phyloP scores from a whole-genome alignment of 1,139 yeast genomes.

The Zygoascus hellenicus region DNA sequence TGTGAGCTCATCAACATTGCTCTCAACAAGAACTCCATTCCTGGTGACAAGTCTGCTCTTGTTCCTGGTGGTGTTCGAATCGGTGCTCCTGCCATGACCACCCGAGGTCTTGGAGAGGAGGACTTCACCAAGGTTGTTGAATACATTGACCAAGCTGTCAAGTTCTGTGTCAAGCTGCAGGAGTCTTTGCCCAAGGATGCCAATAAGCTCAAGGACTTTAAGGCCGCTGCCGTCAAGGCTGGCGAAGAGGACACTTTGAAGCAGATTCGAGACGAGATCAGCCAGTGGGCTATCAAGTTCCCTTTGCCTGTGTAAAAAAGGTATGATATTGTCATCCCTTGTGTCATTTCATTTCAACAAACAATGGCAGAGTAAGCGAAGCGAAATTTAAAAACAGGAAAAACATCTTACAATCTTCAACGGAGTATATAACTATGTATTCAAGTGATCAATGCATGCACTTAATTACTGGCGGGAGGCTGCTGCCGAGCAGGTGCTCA shows the following conservation, averaged over 20 bases:
- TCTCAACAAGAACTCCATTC: slow-evolving; percentile 91
- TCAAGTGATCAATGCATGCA: no score
- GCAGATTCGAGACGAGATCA: slow-evolving; percentile 67
- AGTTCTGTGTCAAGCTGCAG: slow-evolving; percentile 73
- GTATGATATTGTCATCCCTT: no score
- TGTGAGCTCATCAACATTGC: slow-evolving; percentile 89
- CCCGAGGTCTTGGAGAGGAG: slow-evolving; percentile 78
- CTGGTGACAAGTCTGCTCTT: slow-evolving; percentile 91
- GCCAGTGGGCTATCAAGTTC: slow-evolving; percentile 88
- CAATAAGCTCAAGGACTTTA: slow-evolving; percentile 92
- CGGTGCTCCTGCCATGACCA: slow-evolving; percentile 98
- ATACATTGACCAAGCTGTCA: slow-evolving; percentile 74
- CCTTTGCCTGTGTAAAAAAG: slow-evolving; percentile 62
- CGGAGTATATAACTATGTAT: no score
- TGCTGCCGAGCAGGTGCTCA: no score
- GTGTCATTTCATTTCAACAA: no score
- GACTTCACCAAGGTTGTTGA: slow-evolving; percentile 77
- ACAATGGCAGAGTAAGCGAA: slow-evolving; percentile 1
- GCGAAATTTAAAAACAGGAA: background rate
- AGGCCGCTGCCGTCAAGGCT: slow-evolving; percentile 59
- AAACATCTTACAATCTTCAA: no score
- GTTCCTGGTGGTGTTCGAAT: slow-evolving; percentile 95
- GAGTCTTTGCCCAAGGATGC: slow-evolving; percentile 70
- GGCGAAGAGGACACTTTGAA: slow-evolving; percentile 65
- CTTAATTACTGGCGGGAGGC: no score